Evolutionary conservation across 1,284 basidiomycete species (phyloP), one percentile per base, ranked within the genome.

Genomic region (Cerrena zonata): DNA sequence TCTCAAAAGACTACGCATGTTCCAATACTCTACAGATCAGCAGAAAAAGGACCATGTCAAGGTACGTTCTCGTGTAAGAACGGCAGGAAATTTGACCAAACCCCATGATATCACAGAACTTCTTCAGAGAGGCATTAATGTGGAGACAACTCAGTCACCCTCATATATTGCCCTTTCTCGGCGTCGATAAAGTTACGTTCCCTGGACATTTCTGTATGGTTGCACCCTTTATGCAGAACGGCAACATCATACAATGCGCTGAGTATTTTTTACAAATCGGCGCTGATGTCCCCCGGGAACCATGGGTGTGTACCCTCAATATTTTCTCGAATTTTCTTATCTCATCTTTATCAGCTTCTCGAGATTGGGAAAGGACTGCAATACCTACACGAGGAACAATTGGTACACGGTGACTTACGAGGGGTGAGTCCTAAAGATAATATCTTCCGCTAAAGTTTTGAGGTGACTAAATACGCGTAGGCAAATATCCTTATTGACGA

Each of bases 141-240:
- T 55, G 54, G 54, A 18, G 47, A 24, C 51, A 53, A 26, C 47
- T 55, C 11, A 26, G 27, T 4, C 54, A 55, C 26, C 51, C 48
- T n/a, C n/a, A 53, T 38, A 50, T 53, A 23, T 47, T 50, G 7
- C 51, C 51, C 2, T 53, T 55, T 23, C 23, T 50, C 2, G 54
- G 54, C 12, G 46, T 55, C 4, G 54, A 55, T 27, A 15, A 24
- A 19, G 3, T 22, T 4, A 36, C 51, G 4, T 55, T 55, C 24
- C n/a, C 41, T 2, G 22, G 30, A 19, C 45, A 25, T 15, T 18
- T 55, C 10, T 53, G 54, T 27, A 50, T 55, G 49, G 48, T 55
- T 3, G 53, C 54, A 13, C 54, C 51, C 4, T 53, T 36, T 37
- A 46, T 50, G 45, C 21, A 50, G 21, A 47, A 48, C 43, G 51